Percentiles rank a stretch among this genome's conserved stretches.
Conservation (phyloP, 495 filamentous ascomycete species). For the Hapsidospora chrysogenum region DNA sequence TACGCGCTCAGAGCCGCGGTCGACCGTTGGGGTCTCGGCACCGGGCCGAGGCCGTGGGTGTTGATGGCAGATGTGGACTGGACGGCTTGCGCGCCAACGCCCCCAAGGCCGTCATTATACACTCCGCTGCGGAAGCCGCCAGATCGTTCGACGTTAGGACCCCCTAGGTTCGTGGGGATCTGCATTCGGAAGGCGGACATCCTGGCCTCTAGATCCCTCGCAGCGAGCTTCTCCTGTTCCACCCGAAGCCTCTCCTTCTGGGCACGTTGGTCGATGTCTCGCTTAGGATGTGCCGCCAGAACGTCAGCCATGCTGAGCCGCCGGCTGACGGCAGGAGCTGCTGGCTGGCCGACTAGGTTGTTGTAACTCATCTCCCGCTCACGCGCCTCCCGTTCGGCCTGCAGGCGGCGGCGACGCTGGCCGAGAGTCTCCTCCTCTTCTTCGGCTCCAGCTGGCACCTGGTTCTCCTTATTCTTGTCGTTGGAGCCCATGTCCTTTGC, state of each 20-base stretch:
- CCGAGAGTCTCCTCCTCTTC: constrained; percentile 69
- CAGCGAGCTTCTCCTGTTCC: constrained; percentile 18
- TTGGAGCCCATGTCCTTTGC: constrained; percentile 10
- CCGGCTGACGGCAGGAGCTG: constrained; percentile 15
- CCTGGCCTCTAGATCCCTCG: constrained; percentile 18
- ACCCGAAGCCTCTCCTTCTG: constrained; percentile 16
- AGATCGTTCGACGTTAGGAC: constrained; percentile 11
- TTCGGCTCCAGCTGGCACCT: constrained; percentile 19
- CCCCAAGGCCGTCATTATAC: constrained; percentile 34
- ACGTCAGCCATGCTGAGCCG: constrained; percentile 57
- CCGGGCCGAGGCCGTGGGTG: constrained; percentile 5
- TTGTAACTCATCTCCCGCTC: constrained; percentile 24
- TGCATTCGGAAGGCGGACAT: constrained; percentile 22
- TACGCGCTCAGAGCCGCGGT: constrained; percentile 9
- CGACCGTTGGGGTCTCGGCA: constrained; percentile 8
- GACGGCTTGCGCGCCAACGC: constrained; percentile 9
- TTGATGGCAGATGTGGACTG: constrained; percentile 3
- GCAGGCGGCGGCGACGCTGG: constrained; percentile 66
- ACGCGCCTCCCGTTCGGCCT: constrained; percentile 47
- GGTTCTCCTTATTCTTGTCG: constrained; percentile 8
- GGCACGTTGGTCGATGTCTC: constrained; percentile 16
- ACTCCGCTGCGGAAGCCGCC: constrained; percentile 33
- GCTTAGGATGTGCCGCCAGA: constrained; percentile 24
- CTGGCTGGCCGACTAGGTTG: constrained; percentile 4
- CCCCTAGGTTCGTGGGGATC: constrained; percentile 19